A percentile compares a stretch with the other conserved stretches of the same genome.
phyloP scores from a whole-genome alignment of 768 basidiomycete species.

The Lactarius vividus region DNA sequence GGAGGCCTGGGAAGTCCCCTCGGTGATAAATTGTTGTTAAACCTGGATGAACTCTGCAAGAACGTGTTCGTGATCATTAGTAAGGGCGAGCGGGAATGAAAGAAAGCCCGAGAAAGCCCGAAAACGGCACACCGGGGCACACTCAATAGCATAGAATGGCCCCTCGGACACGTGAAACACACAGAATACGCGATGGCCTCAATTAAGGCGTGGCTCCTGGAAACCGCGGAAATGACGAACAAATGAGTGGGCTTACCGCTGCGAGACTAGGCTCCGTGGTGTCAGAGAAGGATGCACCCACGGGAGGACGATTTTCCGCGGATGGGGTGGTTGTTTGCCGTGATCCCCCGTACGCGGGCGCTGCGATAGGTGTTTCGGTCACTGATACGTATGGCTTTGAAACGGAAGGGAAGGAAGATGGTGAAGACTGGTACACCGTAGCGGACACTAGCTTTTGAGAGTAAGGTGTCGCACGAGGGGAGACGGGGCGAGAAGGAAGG shows the following conservation, averaged over 20 bases:
- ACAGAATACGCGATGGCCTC: background rate
- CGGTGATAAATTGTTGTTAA: background rate
- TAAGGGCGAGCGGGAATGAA: background rate
- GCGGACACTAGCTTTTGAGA: constrained; percentile 5
- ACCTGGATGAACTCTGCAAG: constrained; percentile 1
- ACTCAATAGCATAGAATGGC: background rate
- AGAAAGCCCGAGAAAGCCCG: background rate
- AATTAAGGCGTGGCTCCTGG: background rate
- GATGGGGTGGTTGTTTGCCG: constrained; percentile 6
- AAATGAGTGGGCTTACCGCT: constrained; percentile 15
- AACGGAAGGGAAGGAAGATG: constrained; percentile 4
- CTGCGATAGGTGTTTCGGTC: background rate
- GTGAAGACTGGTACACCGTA: constrained; percentile 1
- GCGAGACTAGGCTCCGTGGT: background rate
- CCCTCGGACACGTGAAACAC: background rate
- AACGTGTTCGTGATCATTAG: constrained; percentile 2
- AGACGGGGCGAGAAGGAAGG: constrained; percentile 18
- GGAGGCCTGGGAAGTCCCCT: background rate
- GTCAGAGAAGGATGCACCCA: background rate
- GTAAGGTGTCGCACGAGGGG: constrained; percentile 3
- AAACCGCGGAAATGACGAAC: background rate
- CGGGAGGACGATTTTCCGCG: background rate
- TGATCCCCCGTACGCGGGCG: constrained; percentile 6
- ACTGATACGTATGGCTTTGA: background rate
- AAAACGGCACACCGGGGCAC: background rate